Conservation (phyloP, 2,329 filamentous ascomycete species). For the Fonsecaea monophora region DNA sequence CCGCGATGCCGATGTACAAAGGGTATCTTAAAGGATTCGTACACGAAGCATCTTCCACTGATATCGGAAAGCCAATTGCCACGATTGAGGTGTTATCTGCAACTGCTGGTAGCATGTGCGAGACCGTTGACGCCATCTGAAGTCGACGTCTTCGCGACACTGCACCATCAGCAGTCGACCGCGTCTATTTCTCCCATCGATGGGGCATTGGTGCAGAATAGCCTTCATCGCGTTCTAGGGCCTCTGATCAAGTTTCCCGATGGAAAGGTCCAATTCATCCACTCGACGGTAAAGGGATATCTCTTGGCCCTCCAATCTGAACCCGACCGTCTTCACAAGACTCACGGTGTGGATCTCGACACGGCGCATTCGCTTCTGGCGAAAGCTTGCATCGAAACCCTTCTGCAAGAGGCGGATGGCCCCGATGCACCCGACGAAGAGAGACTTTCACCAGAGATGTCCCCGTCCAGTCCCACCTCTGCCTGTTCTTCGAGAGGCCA, state of each 20-base stretch:
- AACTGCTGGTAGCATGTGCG: conserved; percentile 23
- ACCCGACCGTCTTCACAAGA: conserved; percentile 25
- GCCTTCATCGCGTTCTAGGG: conserved; percentile 24
- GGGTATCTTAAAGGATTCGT: conserved; percentile 24
- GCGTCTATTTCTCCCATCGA: conserved; percentile 16
- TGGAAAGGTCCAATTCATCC: conserved; percentile 25
- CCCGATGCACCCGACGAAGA: conserved; percentile 16
- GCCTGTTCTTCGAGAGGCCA: conserved; percentile 6
- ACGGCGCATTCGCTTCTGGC: conserved; percentile 21
- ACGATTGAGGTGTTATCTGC: conserved; percentile 23
- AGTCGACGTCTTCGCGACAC: conserved; percentile 26
- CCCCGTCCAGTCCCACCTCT: conserved; percentile 23
- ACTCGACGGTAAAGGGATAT: conserved; percentile 24
- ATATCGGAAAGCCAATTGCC: conserved; percentile 18
- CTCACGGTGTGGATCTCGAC: conserved; percentile 22
- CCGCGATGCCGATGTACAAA: conserved; percentile 18
- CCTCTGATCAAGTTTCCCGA: conserved; percentile 27
- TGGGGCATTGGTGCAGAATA: conserved; percentile 18
- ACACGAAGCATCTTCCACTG: conserved; percentile 26
- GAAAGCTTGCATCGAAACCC: conserved; percentile 18
- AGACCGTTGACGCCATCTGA: conserved; percentile 24
- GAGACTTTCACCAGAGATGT: conserved; percentile 13
- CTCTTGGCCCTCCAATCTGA: conserved; percentile 17
- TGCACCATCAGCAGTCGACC: conserved; percentile 13
- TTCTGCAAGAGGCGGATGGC: conserved; percentile 13